Percentiles rank a stretch among this genome's conserved stretches.
These are phyloP conservation scores for Moesziomyces parantarcticus DNA, from an alignment of 1,284 basidiomycete species.

Conservation along the genomic window DNA sequence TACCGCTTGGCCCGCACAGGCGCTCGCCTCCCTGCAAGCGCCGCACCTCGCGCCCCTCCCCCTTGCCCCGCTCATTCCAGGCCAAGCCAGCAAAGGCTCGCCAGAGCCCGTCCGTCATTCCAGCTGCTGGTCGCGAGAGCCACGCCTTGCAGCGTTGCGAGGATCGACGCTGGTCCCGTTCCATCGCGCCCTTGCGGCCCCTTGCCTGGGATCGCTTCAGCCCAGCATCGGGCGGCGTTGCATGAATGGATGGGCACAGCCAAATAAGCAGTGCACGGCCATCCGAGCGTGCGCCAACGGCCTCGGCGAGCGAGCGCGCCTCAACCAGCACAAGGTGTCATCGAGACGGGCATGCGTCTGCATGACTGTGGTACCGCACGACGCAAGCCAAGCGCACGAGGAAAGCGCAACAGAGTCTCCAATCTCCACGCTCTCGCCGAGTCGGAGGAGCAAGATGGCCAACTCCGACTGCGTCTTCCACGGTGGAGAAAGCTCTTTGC, in stretches of 20 bases:
- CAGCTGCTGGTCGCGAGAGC: too few species aligned
- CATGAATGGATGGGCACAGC: too few species aligned
- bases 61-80: background rate
- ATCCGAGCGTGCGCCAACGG: background rate
- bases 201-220: slow-evolving; percentile 23
- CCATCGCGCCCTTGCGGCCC: slow-evolving; percentile 11
- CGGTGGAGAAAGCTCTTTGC: slow-evolving; percentile 1
- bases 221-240: background rate
- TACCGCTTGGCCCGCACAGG: too few species aligned
- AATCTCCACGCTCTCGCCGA: slow-evolving; percentile 25
- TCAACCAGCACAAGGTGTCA: slow-evolving; percentile 15
- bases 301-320: slow-evolving; percentile 1
- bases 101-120: too few species aligned
- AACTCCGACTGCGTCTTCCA: slow-evolving; percentile 26
- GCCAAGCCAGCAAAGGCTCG: too few species aligned
- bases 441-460: slow-evolving; percentile 17
- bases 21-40: too few species aligned
- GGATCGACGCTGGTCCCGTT: background rate
- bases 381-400: slow-evolving; percentile 1
- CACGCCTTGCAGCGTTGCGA: too few species aligned
- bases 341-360: slow-evolving; percentile 33
- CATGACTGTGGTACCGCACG: background rate
- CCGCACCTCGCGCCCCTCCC: background rate
- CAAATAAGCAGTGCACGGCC: background rate
- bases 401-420: background rate